Percentiles rank a stretch among this genome's conserved stretches.
These are phyloP conservation scores for Exserohilum turcica DNA, from an alignment of 2,329 filamentous ascomycete species.

Conservation along the genomic window DNA sequence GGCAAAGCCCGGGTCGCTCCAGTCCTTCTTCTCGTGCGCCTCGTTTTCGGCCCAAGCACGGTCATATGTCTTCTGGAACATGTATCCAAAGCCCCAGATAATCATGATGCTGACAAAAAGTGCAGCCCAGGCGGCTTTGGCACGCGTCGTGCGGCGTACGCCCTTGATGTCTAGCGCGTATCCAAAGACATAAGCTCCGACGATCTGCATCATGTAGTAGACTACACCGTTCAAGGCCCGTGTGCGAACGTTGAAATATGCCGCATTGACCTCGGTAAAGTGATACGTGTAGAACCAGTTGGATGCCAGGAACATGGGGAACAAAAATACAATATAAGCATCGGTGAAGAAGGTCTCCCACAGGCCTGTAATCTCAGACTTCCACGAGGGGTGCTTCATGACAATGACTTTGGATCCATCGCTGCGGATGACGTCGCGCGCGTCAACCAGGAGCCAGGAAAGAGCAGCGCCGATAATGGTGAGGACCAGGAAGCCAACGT, in stretches of 20 bases:
- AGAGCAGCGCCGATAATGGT: slow-evolving; percentile 74
- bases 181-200: slow-evolving; percentile 75
- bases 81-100: slow-evolving; percentile 84
- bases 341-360: slow-evolving; percentile 73
- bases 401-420: slow-evolving; percentile 81
- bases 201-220: slow-evolving; percentile 80
- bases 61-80: slow-evolving; percentile 69
- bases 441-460: slow-evolving; percentile 72
- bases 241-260: slow-evolving; percentile 74
- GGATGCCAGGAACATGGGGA: slow-evolving; percentile 80
- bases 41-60: slow-evolving; percentile 42
- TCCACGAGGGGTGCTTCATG: slow-evolving; percentile 90
- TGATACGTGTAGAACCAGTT: slow-evolving; percentile 85
- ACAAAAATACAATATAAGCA: slow-evolving; percentile 74
- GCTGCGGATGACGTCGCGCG: slow-evolving; percentile 71
- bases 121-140: slow-evolving; percentile 65
- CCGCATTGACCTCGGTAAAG: slow-evolving; percentile 73
- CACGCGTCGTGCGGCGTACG: slow-evolving; percentile 68
- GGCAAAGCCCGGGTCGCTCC: slow-evolving; percentile 69
- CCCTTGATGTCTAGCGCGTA: slow-evolving; percentile 65
- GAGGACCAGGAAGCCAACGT: slow-evolving; percentile 84
- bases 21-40: slow-evolving; percentile 61
- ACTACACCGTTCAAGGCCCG: slow-evolving; percentile 76
- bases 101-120: slow-evolving; percentile 74
- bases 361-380: slow-evolving; percentile 76